Base-by-base conservation (phyloP, 371 early-diverging fungal genomes). In the Rhizomucor pusillus region DNA sequence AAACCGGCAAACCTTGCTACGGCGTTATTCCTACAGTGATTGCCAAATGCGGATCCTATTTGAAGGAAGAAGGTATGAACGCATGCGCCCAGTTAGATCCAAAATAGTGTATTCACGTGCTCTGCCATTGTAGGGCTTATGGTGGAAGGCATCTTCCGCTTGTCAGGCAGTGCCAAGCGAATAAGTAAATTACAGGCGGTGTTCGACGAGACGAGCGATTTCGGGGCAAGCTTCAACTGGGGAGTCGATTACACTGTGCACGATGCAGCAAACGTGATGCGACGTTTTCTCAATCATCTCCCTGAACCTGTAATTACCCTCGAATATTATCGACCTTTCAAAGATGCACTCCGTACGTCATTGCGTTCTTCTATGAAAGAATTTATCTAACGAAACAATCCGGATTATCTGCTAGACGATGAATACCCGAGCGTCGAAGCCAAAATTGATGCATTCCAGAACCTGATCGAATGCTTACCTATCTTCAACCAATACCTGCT, bases 181-280 rank as follows among this genome's bases (percentile, higher is more conserved):
- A 79, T 86, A 45, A 59, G 73, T 12, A 69, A 69, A 46, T 59
- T 86, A 33, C 86, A 84, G 57, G 43, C 67, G 7, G 49, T 82
- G 24, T 86, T 86, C 57, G 81, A 84, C 52, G 67, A 74, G 6
- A 69, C 78, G 24, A 76, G 78, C 16, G 71, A 67, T 2, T 84
- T 80, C 51, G 84, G 84, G 13, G 57, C 71, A 10, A 62, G 69
- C 29, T 52, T 82, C 18, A 76, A 77, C 52, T 84, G 84, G 82
- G 56, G 64, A 29, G 56, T 48, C 6, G 78, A 71, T 13, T 85
- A 72, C 66, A 80, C 80, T 7, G 80, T 81, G 11, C 82, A 82
- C 54, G 86, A 86, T 64, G 86, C 84, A 34, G 83, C 85, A 11
- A 82, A 80, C 60, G 73, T 84, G n/a, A 67, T 86, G 57, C 75